Conservation (phyloP, 2,329 filamentous ascomycete genomes). For the Claviceps purpurea region DNA sequence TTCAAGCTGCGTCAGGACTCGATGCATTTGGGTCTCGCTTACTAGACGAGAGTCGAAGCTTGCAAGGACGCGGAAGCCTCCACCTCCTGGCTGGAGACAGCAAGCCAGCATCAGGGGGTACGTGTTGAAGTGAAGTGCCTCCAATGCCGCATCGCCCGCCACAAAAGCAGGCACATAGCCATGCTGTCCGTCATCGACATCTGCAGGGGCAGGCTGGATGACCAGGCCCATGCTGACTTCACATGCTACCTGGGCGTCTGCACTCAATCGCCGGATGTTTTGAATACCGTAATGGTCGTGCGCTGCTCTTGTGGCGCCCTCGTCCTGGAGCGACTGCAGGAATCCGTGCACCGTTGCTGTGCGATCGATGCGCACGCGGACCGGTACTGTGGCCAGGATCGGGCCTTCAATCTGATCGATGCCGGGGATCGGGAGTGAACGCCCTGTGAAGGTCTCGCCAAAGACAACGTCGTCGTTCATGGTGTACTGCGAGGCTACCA, state of each 20-base stretch:
- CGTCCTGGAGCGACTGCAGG: constrained; percentile 11
- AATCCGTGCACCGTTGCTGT: constrained; percentile 5
- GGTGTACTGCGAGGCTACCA: constrained; percentile 25
- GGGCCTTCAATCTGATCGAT: constrained; percentile 16
- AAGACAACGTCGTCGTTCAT: constrained; percentile 18
- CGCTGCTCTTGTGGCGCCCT: constrained; percentile 10
- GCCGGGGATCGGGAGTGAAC: constrained; percentile 12
- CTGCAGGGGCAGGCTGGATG: background rate
- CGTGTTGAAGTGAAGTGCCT: constrained; percentile 3
- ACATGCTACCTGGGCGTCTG: constrained; percentile 7
- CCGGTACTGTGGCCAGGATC: constrained; percentile 15
- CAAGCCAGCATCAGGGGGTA: constrained; percentile 1
- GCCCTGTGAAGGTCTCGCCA: constrained; percentile 14
- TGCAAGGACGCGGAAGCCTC: background rate
- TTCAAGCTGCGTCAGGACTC: constrained; percentile 26
- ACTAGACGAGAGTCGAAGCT: constrained; percentile 1
- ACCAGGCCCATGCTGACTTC: constrained; percentile 9
- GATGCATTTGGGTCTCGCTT: background rate
- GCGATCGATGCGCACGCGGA: constrained; percentile 7
- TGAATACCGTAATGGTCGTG: constrained; percentile 16
- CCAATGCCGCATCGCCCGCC: background rate
- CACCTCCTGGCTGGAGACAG: background rate
- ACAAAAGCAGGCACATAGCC: background rate
- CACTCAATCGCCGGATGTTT: constrained; percentile 13
- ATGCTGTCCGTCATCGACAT: background rate